Evolutionary conservation across 2,329 filamentous ascomycete species (phyloP).

Genomic region (Phoma sp.): DNA sequence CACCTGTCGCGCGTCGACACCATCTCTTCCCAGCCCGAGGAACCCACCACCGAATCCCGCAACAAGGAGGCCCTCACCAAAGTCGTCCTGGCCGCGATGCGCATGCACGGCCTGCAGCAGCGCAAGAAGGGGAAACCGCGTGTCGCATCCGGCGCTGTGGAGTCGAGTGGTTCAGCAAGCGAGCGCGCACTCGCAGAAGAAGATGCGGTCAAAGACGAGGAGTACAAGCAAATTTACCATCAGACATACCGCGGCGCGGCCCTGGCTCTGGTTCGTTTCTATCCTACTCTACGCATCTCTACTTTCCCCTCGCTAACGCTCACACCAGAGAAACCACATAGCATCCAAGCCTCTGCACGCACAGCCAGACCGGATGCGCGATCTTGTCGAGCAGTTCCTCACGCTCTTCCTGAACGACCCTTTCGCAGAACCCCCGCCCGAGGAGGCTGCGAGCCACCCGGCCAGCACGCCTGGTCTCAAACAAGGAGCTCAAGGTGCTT

Average conservation of each 20-base stretch:
- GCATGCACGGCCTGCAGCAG: slow-evolving; percentile 57
- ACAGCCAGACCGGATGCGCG: slow-evolving; percentile 52
- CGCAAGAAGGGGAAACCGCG: slow-evolving; percentile 45
- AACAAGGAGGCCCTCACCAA: slow-evolving; percentile 59
- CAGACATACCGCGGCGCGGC: slow-evolving; percentile 57
- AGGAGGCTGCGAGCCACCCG: slow-evolving; percentile 17
- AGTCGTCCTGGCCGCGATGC: slow-evolving; percentile 61
- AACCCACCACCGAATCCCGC: slow-evolving; percentile 44
- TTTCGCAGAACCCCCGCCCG: slow-evolving; percentile 32
- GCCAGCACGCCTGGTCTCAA: slow-evolving; percentile 40
- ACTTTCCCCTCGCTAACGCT: neutral
- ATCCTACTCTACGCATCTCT: too few relatives aligned
- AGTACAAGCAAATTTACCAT: slow-evolving; percentile 60
- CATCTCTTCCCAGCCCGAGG: slow-evolving; percentile 35
- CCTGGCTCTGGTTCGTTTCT: slow-evolving; percentile 52
- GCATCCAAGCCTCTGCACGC: slow-evolving; percentile 43
- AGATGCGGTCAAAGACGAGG: slow-evolving; percentile 52
- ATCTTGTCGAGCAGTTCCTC: slow-evolving; percentile 56
- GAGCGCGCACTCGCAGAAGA: slow-evolving; percentile 18
- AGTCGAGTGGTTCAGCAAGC: slow-evolving; percentile 19
- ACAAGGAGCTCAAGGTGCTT: slow-evolving; percentile 25
- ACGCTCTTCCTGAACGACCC: slow-evolving; percentile 56
- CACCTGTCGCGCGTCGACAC: slow-evolving; percentile 45
- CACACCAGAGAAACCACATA: slow-evolving; percentile 48
- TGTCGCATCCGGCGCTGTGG: slow-evolving; percentile 30